Evolutionary conservation across 202 grass and related monocot species (phyloP), one percentile per base, ranked within the genome.

Genomic region (Saccharum hybrid): DNA sequence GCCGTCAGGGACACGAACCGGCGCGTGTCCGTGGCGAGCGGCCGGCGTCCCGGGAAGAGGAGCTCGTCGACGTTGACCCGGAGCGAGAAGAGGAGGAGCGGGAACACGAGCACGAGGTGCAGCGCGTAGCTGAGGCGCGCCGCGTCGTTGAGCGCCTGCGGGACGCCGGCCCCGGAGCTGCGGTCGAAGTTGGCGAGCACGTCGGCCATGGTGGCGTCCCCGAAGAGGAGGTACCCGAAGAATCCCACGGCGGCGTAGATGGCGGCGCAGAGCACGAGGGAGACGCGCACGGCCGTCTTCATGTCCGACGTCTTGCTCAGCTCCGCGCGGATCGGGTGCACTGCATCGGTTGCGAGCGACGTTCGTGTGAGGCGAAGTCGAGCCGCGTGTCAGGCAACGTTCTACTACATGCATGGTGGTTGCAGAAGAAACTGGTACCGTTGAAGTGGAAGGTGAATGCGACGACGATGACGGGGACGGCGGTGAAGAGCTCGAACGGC

Each of bases 371-470:
- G 57, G 22, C 59, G 2, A 28, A 62, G 9, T 6, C 4, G 59
- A 62, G 1, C 18, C 2, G 3, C 5, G 30, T 4, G 43, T 52
- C 63, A 68, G 62, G 18, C 26, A 14, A 36, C 1, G 8, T 26
- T 16, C 3, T 10, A 8, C 59, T 10, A 3, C 59, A 13, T 28
- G 1, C 57, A 61, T 11, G 8, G 8, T 11, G 7, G 2, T 22
- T 60, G 33, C 33, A 4, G 7, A 28, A 8, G 36, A 39, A 72
- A 16, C 4, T 13, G 9, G 8, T 88, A 98, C 96, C 90, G 46
- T 98, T 98, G 91, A 98, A 98, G 88, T 98, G 96, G 87, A 98
- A 98, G 61, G 96, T 98, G 85, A 95, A 98, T 21, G 96, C 92
- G 49, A 98, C 62, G 70, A 95, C 96, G 62, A 98, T 92, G 38